phyloP scores from a whole-genome alignment of 257 asterid species.

The Solanum stenotomum region DNA sequence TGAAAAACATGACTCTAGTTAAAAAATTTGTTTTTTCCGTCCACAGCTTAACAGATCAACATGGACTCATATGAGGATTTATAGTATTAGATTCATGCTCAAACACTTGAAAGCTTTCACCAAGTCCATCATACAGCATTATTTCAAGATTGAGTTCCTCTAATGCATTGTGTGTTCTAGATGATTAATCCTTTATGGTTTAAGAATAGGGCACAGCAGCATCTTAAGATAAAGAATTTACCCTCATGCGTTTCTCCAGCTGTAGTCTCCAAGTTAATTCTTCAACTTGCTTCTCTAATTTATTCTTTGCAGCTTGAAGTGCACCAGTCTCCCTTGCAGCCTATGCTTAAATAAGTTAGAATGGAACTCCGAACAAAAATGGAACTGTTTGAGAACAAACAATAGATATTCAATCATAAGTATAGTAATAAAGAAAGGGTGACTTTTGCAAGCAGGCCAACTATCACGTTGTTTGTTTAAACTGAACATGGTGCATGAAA shows the following conservation, averaged over 20 bases:
- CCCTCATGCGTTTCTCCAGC: slow-evolving; percentile 15
- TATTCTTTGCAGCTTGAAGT: slow-evolving; percentile 4
- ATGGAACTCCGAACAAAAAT: not conserved
- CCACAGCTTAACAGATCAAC: not conserved
- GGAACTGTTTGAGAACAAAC: not conserved
- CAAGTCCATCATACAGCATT: not conserved
- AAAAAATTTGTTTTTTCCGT: not conserved
- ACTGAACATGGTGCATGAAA: not conserved
- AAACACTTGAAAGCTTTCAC: not conserved
- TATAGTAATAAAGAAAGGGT: not conserved
- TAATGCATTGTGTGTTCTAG: not conserved
- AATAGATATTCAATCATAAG: not conserved
- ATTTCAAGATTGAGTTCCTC: not conserved
- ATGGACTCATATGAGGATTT: not conserved
- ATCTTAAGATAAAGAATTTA: not conserved
- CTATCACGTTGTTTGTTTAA: not conserved
- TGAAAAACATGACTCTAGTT: not conserved
- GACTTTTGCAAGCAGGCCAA: not conserved
- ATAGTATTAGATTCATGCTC: not conserved
- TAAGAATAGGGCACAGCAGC: not conserved
- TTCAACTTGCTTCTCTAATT: slow-evolving; percentile 10
- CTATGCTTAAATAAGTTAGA: not conserved
- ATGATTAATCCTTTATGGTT: not conserved
- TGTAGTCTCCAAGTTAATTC: slow-evolving; percentile 6
- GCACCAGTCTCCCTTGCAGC: slow-evolving; percentile 7